Percentiles rank a stretch among this genome's conserved stretches.
Conservation (phyloP, 2,329 filamentous ascomycete species). For the Apiospora arundinis region DNA sequence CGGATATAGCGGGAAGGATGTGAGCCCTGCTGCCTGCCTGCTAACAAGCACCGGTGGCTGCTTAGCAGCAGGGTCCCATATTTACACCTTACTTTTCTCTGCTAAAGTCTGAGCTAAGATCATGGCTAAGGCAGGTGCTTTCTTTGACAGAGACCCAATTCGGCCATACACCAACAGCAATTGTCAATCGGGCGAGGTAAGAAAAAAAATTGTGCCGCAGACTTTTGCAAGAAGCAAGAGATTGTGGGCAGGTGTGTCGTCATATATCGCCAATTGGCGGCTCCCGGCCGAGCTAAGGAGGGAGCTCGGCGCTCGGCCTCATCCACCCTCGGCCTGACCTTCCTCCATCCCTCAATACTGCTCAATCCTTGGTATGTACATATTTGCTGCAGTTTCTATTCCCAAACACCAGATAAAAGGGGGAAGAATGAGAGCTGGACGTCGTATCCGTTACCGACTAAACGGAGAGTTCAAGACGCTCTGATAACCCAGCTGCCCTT, state of each 20-base stretch:
- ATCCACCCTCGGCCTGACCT: not conserved
- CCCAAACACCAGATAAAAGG: not conserved
- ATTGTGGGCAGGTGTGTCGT: conserved; percentile 7
- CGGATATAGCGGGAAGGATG: not conserved
- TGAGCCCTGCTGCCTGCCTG: not conserved
- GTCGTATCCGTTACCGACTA: conserved; percentile 1
- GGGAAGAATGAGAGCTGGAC: not conserved
- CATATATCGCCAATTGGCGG: conserved; percentile 2
- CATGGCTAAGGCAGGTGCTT: not conserved
- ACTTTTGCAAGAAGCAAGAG: conserved; percentile 13
- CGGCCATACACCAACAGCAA: not conserved
- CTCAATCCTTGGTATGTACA: not conserved
- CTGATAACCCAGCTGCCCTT: not conserved
- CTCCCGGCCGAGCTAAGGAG: not conserved
- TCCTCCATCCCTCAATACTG: not conserved
- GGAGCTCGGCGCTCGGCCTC: not conserved
- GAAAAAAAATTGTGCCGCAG: not conserved
- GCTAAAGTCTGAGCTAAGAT: not conserved
- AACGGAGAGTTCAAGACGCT: not conserved
- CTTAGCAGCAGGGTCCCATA: not conserved
- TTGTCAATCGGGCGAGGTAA: not conserved
- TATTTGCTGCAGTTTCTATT: not conserved
- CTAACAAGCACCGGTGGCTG: conserved; percentile 5
- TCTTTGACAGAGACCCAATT: not conserved
- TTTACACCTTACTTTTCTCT: not conserved